Evolutionary conservation across 1,284 basidiomycete genomes (phyloP).

Genomic region (Phlebopus sp.): DNA sequence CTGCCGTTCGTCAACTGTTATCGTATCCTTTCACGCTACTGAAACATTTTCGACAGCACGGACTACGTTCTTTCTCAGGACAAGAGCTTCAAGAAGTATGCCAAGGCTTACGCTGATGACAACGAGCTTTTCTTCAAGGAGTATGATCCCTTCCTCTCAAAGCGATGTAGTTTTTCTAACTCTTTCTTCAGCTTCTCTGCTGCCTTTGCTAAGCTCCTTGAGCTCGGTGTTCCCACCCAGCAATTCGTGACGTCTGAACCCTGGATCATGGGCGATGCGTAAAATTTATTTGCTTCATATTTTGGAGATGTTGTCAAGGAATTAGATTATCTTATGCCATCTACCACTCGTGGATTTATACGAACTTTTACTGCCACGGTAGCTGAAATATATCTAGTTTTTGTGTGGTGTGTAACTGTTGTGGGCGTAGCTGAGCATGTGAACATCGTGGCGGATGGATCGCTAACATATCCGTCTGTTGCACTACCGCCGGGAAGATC

Average conservation of each 20-base stretch:
- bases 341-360: too few species aligned
- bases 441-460: neutral
- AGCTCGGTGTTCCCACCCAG: conserved; percentile 82
- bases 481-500: neutral
- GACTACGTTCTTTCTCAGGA: conserved; percentile 84
- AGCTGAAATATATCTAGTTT: too few species aligned
- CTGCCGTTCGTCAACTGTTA: conserved; percentile 60
- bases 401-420: neutral
- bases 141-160: conserved; percentile 29
- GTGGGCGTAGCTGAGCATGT: neutral
- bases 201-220: conserved; percentile 75
- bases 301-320: neutral
- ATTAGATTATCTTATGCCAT: neutral
- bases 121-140: conserved; percentile 88
- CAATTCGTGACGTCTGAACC: conserved; percentile 72
- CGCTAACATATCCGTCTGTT: neutral
- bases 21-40: conserved; percentile 3
- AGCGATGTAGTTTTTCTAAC: neutral
- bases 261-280: conserved; percentile 64
- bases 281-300: neutral
- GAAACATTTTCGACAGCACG: conserved; percentile 44
- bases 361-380: too few species aligned
- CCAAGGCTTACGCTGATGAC: conserved; percentile 81
- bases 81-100: conserved; percentile 86
- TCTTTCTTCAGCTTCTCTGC: conserved; percentile 65